Base-by-base conservation (phyloP, 2,329 filamentous ascomycete species). In the Chaetomium sp. region DNA sequence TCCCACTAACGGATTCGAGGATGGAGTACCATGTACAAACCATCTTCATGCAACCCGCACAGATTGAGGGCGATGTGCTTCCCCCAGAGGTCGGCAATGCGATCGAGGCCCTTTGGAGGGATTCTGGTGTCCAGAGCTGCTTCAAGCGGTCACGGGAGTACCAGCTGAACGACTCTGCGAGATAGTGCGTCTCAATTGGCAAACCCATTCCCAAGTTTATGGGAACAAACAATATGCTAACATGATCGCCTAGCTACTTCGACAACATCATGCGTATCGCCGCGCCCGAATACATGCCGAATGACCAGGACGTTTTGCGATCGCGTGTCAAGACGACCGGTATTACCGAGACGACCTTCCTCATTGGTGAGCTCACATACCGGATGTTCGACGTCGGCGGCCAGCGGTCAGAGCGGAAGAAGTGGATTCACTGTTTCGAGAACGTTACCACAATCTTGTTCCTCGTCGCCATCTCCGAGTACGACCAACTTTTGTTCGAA, bases 381-480 rank as follows among this genome's bases (percentile, higher is more conserved):
- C 85, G 91, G 64, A 96, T 96, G 91, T 96, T 96, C 74, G 91
- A 96, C 68, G 91, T 96, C 46, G 91, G 91, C 80, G 92, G 91
- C 62, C 91, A 96, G 75, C 84, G 91, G 71, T 96, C 90, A 6
- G 91, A 96, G 76, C 86, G 91, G 71, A 96, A 96, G 87, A 96
- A 96, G 84, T 96, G 91, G 91, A 96, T 96, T 66, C 91, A 96
- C 78, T 96, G 91, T 77, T 96, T 96, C 74, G 91, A 96, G 78
- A 96, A 96, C 67, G 91, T 96, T 68, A 96, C 91, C 7, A 95
- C 91, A 8, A 95, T 96, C 65, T 87, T 96, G 41, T 96, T 96
- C 85, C 77, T 96, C 54, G 92, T 96, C 64, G 92, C 92, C 73
- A 96, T 96, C 66, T 96, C 91, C 64, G 91, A 96, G 74, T 96